Percentiles rank a stretch among this genome's conserved stretches.
Conservation (phyloP, 2,329 filamentous ascomycete genomes). For the Aspergillus arachidicola region DNA sequence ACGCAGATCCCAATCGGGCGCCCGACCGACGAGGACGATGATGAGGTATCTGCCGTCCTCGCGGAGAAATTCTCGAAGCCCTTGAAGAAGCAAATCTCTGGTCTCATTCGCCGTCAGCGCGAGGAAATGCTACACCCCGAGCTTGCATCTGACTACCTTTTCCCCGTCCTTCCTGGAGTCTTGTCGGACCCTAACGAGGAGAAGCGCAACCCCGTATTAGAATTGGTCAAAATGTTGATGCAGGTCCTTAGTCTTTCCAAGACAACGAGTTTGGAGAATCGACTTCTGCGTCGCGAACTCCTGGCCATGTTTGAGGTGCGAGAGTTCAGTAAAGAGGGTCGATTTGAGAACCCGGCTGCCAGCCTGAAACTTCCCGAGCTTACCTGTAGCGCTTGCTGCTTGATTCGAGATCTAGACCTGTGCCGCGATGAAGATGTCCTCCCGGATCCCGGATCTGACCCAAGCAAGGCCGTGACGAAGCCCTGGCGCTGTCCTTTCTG, state of each 20-base stretch:
- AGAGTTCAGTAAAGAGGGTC: slow-evolving; percentile 87
- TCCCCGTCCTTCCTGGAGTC: slow-evolving; percentile 70
- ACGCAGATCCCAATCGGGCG: slow-evolving; percentile 65
- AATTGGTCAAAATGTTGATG: slow-evolving; percentile 90
- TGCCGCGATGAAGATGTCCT: slow-evolving; percentile 86
- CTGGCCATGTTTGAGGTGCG: slow-evolving; percentile 89
- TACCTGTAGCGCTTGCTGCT: slow-evolving; percentile 87
- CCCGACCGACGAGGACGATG: slow-evolving; percentile 61
- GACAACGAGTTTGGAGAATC: slow-evolving; percentile 83
- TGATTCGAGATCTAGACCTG: slow-evolving; percentile 84
- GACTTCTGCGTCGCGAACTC: slow-evolving; percentile 84
- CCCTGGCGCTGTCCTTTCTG: slow-evolving; percentile 80
- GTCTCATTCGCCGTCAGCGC: slow-evolving; percentile 81
- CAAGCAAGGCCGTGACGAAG: slow-evolving; percentile 39
- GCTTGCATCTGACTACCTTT: slow-evolving; percentile 81
- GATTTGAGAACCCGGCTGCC: slow-evolving; percentile 82
- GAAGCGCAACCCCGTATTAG: slow-evolving; percentile 73
- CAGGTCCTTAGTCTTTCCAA: slow-evolving; percentile 90
- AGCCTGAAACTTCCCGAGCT: slow-evolving; percentile 73
- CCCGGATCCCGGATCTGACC: slow-evolving; percentile 48
- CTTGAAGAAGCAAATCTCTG: slow-evolving; percentile 82
- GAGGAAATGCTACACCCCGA: slow-evolving; percentile 88
- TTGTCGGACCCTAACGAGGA: slow-evolving; percentile 56
- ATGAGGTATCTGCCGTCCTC: slow-evolving; percentile 66
- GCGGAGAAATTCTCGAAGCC: slow-evolving; percentile 85